Conservation (phyloP, 176 grass and related monocot genomes). For the Raddia distichophylla region DNA sequence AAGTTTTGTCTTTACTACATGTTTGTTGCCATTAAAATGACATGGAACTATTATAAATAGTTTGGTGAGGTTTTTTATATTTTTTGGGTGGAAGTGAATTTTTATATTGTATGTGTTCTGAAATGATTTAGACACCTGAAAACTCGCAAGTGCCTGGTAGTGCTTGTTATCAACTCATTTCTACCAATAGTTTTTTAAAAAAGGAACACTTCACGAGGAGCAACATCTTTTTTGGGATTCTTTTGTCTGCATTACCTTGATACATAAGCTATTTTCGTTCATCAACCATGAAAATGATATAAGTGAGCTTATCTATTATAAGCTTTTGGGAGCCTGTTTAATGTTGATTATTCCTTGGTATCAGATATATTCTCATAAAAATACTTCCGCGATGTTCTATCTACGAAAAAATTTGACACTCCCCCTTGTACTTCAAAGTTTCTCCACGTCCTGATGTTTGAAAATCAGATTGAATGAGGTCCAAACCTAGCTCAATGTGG, state of each 20-base stretch:
- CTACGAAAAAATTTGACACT: no score
- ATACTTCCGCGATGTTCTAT: not conserved
- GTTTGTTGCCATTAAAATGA: slow-evolving; percentile 32
- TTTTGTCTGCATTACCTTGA: not conserved
- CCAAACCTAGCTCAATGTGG: no score
- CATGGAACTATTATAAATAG: not conserved
- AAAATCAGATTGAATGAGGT: no score
- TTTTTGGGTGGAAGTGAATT: no score
- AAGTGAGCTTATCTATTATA: not conserved
- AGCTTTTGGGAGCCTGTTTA: not conserved
- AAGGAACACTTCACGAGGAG: not conserved
- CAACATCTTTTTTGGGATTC: not conserved
- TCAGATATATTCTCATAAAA: not conserved
- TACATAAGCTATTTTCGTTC: not conserved
- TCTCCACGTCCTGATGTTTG: no score
- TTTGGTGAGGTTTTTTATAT: slow-evolving; percentile 1
- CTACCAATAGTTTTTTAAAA: not conserved
- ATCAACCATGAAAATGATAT: not conserved
- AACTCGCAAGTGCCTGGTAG: not conserved
- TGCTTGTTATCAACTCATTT: not conserved
- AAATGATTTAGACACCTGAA: slow-evolving; percentile 7
- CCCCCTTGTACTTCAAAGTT: no score
- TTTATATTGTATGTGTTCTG: slow-evolving; percentile 17
- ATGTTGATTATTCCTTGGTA: not conserved
- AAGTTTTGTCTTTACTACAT: not conserved